phyloP scores from a whole-genome alignment of 73 alveolate species.

The Effrenium voratum region DNA sequence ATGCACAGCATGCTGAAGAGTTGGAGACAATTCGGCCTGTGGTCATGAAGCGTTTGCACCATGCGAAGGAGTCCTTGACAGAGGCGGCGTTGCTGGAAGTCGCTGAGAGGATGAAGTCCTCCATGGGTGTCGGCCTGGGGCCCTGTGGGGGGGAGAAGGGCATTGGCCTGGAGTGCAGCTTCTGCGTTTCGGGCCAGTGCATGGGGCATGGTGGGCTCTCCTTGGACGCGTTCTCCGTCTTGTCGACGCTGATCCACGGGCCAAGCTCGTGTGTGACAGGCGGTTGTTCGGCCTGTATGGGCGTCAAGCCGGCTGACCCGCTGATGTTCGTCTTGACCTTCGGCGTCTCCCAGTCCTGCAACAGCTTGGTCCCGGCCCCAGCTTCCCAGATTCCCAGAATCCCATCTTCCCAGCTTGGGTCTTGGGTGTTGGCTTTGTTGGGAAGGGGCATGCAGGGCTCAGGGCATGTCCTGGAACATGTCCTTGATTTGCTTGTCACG shows the following conservation, averaged over 20 bases:
- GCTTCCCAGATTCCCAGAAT: no score
- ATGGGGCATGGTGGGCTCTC: no score
- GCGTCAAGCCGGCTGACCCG: slow-evolving; percentile 7
- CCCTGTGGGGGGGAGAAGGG: background rate
- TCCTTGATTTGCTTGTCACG: no score
- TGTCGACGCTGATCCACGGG: background rate
- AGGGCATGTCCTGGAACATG: no score
- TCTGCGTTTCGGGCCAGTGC: slow-evolving; percentile 13
- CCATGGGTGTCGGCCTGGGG: slow-evolving; percentile 8
- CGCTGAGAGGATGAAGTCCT: slow-evolving; percentile 1
- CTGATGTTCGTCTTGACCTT: background rate
- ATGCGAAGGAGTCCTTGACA: slow-evolving; percentile 8
- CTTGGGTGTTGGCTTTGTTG: no score
- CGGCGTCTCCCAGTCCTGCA: background rate
- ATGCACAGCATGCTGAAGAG: slow-evolving; percentile 21
- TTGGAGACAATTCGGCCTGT: background rate
- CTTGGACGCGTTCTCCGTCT: background rate
- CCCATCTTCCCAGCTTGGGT: no score
- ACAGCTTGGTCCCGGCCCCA: no score
- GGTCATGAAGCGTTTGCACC: background rate
- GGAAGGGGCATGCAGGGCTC: no score
- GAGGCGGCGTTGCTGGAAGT: slow-evolving; percentile 29
- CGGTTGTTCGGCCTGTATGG: background rate
- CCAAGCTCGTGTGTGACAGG: background rate
- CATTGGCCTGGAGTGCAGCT: background rate